These are phyloP conservation scores for Botrytis medusae DNA, from an alignment of 2,329 filamentous ascomycete genomes.

Conservation along the genomic window DNA sequence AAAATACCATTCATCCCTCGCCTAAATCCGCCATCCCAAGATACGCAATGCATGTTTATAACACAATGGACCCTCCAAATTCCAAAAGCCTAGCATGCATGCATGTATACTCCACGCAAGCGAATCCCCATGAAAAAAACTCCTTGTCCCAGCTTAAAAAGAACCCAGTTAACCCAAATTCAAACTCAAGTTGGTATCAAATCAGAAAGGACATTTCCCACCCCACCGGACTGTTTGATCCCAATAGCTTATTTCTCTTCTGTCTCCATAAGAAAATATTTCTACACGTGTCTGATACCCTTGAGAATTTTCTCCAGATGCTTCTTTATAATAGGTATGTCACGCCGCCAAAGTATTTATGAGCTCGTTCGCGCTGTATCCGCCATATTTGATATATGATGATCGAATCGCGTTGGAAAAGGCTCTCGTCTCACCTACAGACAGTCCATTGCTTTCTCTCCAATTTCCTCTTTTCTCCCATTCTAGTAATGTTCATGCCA, in stretches of 20 bases:
- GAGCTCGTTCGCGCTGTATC: not conserved
- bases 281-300: not conserved
- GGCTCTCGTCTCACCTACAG: not conserved
- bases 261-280: not conserved
- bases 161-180: not conserved
- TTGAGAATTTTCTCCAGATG: not conserved
- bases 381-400: not conserved
- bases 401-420: not conserved
- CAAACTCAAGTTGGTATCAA: slow-evolving; percentile 17
- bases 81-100: not conserved
- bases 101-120: not conserved
- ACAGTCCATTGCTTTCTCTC: not conserved
- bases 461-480: not conserved
- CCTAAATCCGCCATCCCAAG: not conserved
- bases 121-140: not conserved
- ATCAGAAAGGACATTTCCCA: not conserved
- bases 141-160: not conserved
- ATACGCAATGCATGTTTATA: not conserved
- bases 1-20: not conserved
- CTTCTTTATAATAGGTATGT: not conserved
- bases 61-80: not conserved
- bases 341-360: not conserved
- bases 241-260: not conserved
- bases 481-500: not conserved
- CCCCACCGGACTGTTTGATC: not conserved